Evolutionary conservation across 2,329 filamentous ascomycete genomes (phyloP), one percentile per base, ranked within the genome.

Genomic region (Cladosporium phlei): DNA sequence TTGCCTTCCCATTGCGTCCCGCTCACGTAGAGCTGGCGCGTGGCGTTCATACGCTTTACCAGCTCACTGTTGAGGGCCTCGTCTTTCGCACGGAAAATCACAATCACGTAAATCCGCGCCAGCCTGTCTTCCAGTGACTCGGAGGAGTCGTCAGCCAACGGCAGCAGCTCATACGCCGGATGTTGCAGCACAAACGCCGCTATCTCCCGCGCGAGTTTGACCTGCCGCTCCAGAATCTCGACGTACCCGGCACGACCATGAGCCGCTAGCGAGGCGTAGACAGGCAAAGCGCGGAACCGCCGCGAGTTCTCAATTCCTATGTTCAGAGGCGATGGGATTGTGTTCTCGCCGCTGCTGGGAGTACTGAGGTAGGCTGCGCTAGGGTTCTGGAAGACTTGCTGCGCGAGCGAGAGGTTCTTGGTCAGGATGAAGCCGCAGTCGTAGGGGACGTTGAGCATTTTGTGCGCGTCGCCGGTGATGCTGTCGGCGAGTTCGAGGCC

Each of bases 361-460:
- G 46, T 27, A 4, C 73, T 68, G 35, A 95, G 78, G 61, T 96
- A 96, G 1, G 83, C 86, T 2, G 91, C 90, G 62, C 90, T 90
- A 24, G 87, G 80, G 66, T 96, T 96, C 50, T 79, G 75, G 66
- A 91, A 95, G 8, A 89, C 82, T 4, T 76, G 67, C 22, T 74
- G 71, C 1, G 84, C 76, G 10, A 79, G 69, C 2, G 67, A 58
- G 6, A 77, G 68, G 52, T 85, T 78, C 14, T 81, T 79, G 42
- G 83, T 88, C 57, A 95, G 79, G 74, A 95, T 94, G 66, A 96
- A 85, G 33, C 90, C 91, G 58, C 85, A 90, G 65, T 96, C 91
- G 59, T 96, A 96, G 0, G 91, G 90, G 35, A 95, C 88, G 56
- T 96, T 96, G 51, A 97, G 76, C n/a, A 95, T 69, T 62, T 96